A percentile compares a stretch with the other conserved stretches of the same genome.
phyloP scores from a whole-genome alignment of 768 basidiomycete genomes.

The Roridomyces roridus region DNA sequence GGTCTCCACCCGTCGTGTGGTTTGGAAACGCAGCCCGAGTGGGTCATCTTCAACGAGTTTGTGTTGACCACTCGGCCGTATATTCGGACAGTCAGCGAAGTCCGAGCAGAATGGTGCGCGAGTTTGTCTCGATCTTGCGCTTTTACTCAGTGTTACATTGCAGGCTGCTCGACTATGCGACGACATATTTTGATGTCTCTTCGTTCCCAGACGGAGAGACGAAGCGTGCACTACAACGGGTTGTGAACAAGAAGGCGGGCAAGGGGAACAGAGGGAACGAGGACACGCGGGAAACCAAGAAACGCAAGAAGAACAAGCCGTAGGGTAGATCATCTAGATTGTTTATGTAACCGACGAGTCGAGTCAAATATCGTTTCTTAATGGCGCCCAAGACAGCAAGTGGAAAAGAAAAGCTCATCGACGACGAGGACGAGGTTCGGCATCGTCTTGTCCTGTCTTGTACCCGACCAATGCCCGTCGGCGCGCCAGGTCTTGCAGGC shows the following conservation, averaged over 20 bases:
- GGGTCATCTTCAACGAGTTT: slow-evolving; percentile 95
- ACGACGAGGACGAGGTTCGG: slow-evolving; percentile 73
- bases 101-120: slow-evolving; percentile 84
- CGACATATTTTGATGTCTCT: slow-evolving; percentile 71
- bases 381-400: slow-evolving; percentile 73
- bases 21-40: slow-evolving; percentile 85
- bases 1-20: slow-evolving; percentile 87
- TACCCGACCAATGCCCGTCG: slow-evolving; percentile 10
- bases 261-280: slow-evolving; percentile 37
- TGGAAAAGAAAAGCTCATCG: slow-evolving; percentile 68
- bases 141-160: neutral
- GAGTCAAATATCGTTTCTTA: slow-evolving; percentile 1
- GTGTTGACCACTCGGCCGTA: slow-evolving; percentile 88
- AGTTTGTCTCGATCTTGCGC: neutral
- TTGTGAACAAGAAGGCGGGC: slow-evolving; percentile 58
- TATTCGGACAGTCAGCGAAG: slow-evolving; percentile 90
- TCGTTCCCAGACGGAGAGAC: slow-evolving; percentile 74
- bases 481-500: slow-evolving; percentile 70
- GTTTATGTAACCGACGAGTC: neutral
- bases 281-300: slow-evolving; percentile 38
- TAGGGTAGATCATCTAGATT: neutral
- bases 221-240: slow-evolving; percentile 65
- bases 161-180: slow-evolving; percentile 70
- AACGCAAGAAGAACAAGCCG: slow-evolving; percentile 35
- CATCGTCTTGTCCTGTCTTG: neutral